These are phyloP conservation scores for Plantago ovata DNA, from an alignment of 257 asterid genomes.

Conservation along the genomic window DNA sequence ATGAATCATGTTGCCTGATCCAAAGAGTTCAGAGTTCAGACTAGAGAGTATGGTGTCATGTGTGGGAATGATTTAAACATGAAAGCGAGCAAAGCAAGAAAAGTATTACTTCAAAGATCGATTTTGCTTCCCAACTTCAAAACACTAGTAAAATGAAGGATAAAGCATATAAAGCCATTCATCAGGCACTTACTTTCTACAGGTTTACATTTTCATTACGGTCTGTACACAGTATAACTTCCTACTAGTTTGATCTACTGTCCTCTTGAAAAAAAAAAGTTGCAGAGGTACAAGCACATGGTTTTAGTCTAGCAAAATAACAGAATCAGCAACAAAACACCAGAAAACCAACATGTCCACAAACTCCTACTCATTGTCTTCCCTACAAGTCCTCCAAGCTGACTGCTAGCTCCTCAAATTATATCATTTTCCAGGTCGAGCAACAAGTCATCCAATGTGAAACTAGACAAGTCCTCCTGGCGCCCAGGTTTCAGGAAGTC, in stretches of 20 bases:
- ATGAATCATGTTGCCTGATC: no score
- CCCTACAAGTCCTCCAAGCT: neutral
- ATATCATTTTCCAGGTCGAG: slow-evolving; percentile 32
- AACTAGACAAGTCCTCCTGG: slow-evolving; percentile 38
- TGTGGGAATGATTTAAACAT: no score
- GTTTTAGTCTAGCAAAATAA: neutral
- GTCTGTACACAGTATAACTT: neutral
- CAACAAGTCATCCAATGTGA: slow-evolving; percentile 38
- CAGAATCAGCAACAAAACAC: neutral
- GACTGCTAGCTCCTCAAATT: slow-evolving; percentile 15
- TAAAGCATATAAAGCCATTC: no score
- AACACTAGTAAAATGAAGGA: no score
- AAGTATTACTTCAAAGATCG: no score
- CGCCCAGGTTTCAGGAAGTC: slow-evolving; percentile 64
- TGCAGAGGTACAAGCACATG: slow-evolving; percentile 13
- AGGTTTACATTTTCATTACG: neutral
- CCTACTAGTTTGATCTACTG: neutral
- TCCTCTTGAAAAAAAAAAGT: slow-evolving; percentile 23
- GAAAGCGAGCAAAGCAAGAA: no score
- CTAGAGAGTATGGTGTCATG: no score
- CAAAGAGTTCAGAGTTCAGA: no score
- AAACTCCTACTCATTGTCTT: neutral
- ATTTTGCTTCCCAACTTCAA: no score
- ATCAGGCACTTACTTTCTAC: no score
- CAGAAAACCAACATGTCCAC: neutral